Base-by-base conservation (phyloP, 805 yeast genomes). In the Naumovozyma dairenensis region DNA sequence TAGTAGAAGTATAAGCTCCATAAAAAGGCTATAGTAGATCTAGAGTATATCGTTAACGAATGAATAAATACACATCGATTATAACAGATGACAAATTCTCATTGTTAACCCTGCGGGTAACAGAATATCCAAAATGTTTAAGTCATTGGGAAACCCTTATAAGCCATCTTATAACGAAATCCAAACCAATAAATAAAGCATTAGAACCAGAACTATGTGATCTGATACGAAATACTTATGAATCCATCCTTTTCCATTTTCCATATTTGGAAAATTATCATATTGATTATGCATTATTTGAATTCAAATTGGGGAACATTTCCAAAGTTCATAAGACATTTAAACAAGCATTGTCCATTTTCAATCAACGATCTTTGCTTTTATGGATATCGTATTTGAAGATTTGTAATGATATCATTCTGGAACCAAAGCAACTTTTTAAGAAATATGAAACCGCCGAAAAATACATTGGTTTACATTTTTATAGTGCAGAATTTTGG, bases 401-500 rank as follows among this genome's bases (percentile, higher is more conserved):
- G 25, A 29, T 48, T 17, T 52, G 60, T 33, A 55, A 57, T 28
- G 53, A 55, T 17, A 36, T 49, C 7, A 33, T 50, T 6, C 27
- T 36, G 4, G 38, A 48, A 21, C 36, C 43, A 14, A 54, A 45
- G 29, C 44, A 42, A 25, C 32, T 58, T 13, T 44, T 57, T 25
- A 42, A 45, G 25, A 50, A 48, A 28, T 57, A 57, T 32, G 53
- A 53, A 33, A 31, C 18, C 8, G 63, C 63, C 2, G 63, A 56
- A 29, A 17, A 33, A 4, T 43, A 37, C 34, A 49, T 58, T 32
- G 62, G 62, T 2, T 36, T 53, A 36, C 63, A 58, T 44, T 58
- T 45, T 29, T 46, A 43, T 34, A 46, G 55, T 34, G 58, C 59
- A 12, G 59, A 53, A 25, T 58, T 57, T 42, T 58, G 63, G 63